phyloP scores from a whole-genome alignment of 352 stramenopile genomes.

The Pythium folliculosum region DNA sequence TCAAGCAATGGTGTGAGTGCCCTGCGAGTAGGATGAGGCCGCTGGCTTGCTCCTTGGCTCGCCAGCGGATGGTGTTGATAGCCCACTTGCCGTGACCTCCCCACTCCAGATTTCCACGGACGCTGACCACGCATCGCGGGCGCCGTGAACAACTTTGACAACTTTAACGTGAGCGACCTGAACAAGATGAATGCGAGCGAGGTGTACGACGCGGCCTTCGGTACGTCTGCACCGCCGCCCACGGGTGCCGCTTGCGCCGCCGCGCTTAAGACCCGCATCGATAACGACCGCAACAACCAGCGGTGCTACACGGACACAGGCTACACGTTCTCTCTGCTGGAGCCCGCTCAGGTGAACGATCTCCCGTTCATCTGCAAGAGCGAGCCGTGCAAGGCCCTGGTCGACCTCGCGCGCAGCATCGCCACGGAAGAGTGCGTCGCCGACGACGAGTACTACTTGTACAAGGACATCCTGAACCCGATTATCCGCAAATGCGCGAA shows the following conservation, averaged over 20 bases:
- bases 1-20: not conserved
- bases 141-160: not conserved
- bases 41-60: no score
- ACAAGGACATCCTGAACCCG: constrained; percentile 16
- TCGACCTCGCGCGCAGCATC: constrained; percentile 7
- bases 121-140: not conserved
- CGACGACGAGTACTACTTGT: constrained; percentile 3
- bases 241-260: not conserved
- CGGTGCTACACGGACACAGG: not conserved
- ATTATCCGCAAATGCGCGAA: constrained; percentile 6
- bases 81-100: no score
- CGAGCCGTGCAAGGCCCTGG: not conserved
- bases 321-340: not conserved
- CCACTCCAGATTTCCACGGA: no score
- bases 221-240: not conserved
- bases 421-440: not conserved
- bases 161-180: not conserved
- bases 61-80: not conserved
- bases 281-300: not conserved
- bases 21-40: no score
- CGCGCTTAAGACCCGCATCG: not conserved
- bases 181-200: not conserved
- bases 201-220: not conserved
- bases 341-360: not conserved
- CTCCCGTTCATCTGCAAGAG: constrained; percentile 8